These are phyloP conservation scores for Arthrocladium fulminans DNA, from an alignment of 2,329 filamentous ascomycete genomes.

Conservation along the genomic window DNA sequence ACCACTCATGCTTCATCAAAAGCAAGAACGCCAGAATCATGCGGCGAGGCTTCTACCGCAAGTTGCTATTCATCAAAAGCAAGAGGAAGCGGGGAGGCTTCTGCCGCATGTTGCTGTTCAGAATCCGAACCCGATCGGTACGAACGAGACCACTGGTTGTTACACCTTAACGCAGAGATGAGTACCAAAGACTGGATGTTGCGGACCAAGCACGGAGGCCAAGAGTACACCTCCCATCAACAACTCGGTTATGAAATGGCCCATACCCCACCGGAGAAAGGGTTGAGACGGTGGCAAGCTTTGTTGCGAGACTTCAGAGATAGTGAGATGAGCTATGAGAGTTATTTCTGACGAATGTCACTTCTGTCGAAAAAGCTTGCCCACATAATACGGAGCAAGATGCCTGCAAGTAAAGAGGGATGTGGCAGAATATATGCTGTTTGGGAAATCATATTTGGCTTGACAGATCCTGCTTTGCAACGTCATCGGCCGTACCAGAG, in stretches of 20 bases:
- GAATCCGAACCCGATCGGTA: not conserved
- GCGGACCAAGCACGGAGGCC: not conserved
- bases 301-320: not conserved
- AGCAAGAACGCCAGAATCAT: not conserved
- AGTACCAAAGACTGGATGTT: conserved; percentile 3
- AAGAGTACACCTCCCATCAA: not conserved
- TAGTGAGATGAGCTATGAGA: too few relatives aligned
- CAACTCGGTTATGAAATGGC: not conserved
- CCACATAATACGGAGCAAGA: too few relatives aligned
- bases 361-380: too few relatives aligned
- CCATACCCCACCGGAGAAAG: not conserved
- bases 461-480: too few relatives aligned
- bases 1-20: not conserved
- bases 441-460: too few relatives aligned
- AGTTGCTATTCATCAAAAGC: not conserved
- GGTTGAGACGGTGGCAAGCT: not conserved
- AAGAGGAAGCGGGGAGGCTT: not conserved
- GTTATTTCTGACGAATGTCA: too few relatives aligned
- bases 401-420: too few relatives aligned
- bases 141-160: not conserved
- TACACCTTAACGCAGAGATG: conserved; percentile 5
- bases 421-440: too few relatives aligned
- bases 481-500: too few relatives aligned
- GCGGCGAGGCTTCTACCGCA: not conserved
- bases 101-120: not conserved